Conservation (phyloP, 202 grass and related monocot species). For the Saccharum hybrid region DNA sequence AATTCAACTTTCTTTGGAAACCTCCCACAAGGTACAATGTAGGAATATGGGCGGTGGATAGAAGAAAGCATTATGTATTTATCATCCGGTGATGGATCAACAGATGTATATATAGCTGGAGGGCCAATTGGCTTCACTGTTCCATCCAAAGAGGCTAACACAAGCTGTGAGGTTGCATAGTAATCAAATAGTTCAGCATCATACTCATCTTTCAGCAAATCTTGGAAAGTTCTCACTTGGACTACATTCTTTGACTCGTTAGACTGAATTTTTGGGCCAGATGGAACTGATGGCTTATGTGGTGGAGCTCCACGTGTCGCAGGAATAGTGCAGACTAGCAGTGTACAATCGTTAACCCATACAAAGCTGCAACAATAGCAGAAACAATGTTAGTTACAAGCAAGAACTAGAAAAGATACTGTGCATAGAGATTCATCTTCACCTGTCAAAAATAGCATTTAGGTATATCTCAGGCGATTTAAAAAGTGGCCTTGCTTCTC, state of each 20-base stretch:
- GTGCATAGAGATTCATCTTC: constrained; percentile 34
- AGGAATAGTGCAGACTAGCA: constrained; percentile 87
- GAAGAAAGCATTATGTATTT: constrained; percentile 84
- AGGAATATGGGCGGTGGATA: constrained; percentile 87
- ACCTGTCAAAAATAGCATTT: constrained; percentile 98
- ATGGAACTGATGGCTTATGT: constrained; percentile 77
- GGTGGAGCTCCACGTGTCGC: constrained; percentile 73
- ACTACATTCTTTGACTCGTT: constrained; percentile 84
- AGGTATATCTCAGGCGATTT: constrained; percentile 83
- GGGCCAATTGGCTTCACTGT: constrained; percentile 69
- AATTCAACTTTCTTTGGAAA: constrained; percentile 96
- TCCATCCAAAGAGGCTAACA: constrained; percentile 86
- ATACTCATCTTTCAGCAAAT: constrained; percentile 96
- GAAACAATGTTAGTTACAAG: constrained; percentile 33
- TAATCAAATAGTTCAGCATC: constrained; percentile 95
- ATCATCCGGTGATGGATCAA: constrained; percentile 93
- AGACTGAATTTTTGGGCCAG: constrained; percentile 93
- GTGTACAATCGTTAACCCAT: constrained; percentile 79
- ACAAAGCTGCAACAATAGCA: constrained; percentile 70
- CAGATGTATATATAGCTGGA: constrained; percentile 93
- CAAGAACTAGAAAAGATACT: constrained; percentile 31
- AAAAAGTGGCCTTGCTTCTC: constrained; percentile 87
- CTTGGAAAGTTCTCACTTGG: constrained; percentile 95
- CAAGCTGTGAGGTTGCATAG: constrained; percentile 82
- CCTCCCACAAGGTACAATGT: constrained; percentile 83